phyloP scores from a whole-genome alignment of 2,329 filamentous ascomycete species.

The Calonectria multiphialidica region DNA sequence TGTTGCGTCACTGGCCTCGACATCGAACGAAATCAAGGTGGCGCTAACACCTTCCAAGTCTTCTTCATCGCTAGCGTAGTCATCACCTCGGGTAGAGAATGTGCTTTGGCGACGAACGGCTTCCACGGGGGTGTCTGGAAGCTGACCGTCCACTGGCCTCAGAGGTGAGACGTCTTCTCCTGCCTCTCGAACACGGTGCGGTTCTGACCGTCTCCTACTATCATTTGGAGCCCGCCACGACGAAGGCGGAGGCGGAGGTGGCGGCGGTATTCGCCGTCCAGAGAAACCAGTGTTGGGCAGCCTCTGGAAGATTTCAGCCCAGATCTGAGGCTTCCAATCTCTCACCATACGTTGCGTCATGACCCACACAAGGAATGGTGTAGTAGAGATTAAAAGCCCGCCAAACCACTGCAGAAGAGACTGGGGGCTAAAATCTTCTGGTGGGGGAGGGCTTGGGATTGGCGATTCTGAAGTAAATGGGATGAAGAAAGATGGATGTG shows the following conservation, averaged over 20 bases:
- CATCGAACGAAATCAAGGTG: slow-evolving; percentile 71
- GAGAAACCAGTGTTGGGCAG: slow-evolving; percentile 55
- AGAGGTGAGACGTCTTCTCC: slow-evolving; percentile 41
- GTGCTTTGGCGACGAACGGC: slow-evolving; percentile 58
- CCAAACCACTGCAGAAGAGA: slow-evolving; percentile 60
- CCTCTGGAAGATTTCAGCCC: slow-evolving; percentile 51
- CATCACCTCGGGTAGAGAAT: slow-evolving; percentile 62
- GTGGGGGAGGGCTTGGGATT: slow-evolving; percentile 59
- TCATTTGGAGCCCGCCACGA: slow-evolving; percentile 33
- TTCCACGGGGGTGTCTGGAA: slow-evolving; percentile 46
- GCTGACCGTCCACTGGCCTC: slow-evolving; percentile 46
- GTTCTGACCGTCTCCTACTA: slow-evolving; percentile 31
- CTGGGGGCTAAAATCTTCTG: slow-evolving; percentile 50
- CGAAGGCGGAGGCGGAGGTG: slow-evolving; percentile 33
- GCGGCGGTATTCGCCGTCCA: slow-evolving; percentile 32
- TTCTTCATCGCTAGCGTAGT: slow-evolving; percentile 68
- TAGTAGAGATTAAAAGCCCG: slow-evolving; percentile 54
- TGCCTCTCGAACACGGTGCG: slow-evolving; percentile 37
- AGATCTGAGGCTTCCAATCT: slow-evolving; percentile 51
- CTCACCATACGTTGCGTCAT: slow-evolving; percentile 55
- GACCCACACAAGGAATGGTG: slow-evolving; percentile 62
- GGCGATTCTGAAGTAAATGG: slow-evolving; percentile 66
- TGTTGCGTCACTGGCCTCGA: slow-evolving; percentile 67
- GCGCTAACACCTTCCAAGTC: slow-evolving; percentile 67
- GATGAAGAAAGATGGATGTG: slow-evolving; percentile 63